A percentile compares a stretch with the other conserved stretches of the same genome.
These are phyloP conservation scores for Camellia japonica DNA, from an alignment of 148 eudicot species.

Conservation along the genomic window DNA sequence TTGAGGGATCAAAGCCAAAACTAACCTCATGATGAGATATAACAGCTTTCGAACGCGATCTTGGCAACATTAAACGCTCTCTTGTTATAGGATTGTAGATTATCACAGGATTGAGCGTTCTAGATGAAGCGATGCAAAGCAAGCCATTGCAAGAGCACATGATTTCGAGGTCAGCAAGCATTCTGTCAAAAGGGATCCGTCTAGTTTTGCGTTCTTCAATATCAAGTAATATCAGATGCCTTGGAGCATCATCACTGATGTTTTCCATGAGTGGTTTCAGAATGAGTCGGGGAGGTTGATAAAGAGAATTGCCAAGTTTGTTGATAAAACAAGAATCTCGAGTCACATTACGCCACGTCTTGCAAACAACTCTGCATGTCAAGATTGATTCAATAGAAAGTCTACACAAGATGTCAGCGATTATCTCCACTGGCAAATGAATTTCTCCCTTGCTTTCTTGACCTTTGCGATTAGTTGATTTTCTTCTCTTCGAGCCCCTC, in stretches of 20 bases:
- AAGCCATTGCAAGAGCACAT: conserved; percentile 15
- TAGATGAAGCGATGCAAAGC: conserved; percentile 9
- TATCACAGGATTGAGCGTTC: conserved; percentile 4
- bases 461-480: neutral
- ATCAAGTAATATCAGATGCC: conserved; percentile 4
- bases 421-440: neutral
- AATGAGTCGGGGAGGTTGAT: neutral
- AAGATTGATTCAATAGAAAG: neutral
- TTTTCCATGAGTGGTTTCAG: neutral
- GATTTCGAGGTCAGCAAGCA: neutral
- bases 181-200: neutral
- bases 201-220: conserved; percentile 1
- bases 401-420: neutral
- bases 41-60: neutral
- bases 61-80: conserved; percentile 1
- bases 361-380: conserved; percentile 1
- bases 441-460: neutral
- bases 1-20: conserved; percentile 16
- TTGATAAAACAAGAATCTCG: neutral
- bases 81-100: conserved; percentile 16
- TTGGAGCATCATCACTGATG: neutral
- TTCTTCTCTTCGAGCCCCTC: neutral
- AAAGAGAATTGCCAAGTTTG: neutral
- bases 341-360: neutral
- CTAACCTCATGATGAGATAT: neutral